A percentile compares a stretch with the other conserved stretches of the same genome.
phyloP scores from a whole-genome alignment of 306 rosid species.

The Vicia sativa region DNA sequence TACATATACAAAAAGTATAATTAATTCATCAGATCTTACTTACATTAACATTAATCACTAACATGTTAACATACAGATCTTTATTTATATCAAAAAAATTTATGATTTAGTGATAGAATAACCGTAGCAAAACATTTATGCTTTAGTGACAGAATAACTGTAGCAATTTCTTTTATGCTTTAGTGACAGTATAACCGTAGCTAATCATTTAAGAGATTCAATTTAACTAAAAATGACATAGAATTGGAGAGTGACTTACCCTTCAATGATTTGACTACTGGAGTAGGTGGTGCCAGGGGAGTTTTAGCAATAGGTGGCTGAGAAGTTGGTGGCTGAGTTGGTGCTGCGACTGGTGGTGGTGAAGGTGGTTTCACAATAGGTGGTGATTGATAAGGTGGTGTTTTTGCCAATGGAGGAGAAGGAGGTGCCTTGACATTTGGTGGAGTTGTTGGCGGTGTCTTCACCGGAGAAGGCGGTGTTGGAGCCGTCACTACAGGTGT shows the following conservation, averaged over 20 bases:
- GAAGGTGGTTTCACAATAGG: conserved; percentile 14
- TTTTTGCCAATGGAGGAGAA: conserved; percentile 11
- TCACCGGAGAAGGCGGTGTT: conserved; percentile 17
- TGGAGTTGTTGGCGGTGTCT: conserved; percentile 16
- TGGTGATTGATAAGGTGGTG: conserved; percentile 45
- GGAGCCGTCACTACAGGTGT: conserved; percentile 43
- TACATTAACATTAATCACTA: too few relatives aligned
- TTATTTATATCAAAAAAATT: too few relatives aligned
- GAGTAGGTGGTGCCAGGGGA: conserved; percentile 47
- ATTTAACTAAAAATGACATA: too few relatives aligned
- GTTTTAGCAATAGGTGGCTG: conserved; percentile 36
- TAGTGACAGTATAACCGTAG: too few relatives aligned
- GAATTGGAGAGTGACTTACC: conserved; percentile 41
- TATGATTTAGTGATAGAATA: too few relatives aligned
- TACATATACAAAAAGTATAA: not conserved
- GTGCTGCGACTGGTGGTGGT: too few relatives aligned
- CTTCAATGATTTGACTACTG: conserved; percentile 53
- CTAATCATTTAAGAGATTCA: too few relatives aligned
- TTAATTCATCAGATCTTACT: not conserved
- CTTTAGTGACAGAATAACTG: too few relatives aligned
- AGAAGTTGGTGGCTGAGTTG: not conserved
- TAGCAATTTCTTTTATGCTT: too few relatives aligned
- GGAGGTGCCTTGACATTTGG: conserved; percentile 8
- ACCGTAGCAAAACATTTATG: too few relatives aligned
- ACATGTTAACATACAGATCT: too few relatives aligned